phyloP scores from a whole-genome alignment of 1,284 basidiomycete species.

The Rhodotorula sp. region DNA sequence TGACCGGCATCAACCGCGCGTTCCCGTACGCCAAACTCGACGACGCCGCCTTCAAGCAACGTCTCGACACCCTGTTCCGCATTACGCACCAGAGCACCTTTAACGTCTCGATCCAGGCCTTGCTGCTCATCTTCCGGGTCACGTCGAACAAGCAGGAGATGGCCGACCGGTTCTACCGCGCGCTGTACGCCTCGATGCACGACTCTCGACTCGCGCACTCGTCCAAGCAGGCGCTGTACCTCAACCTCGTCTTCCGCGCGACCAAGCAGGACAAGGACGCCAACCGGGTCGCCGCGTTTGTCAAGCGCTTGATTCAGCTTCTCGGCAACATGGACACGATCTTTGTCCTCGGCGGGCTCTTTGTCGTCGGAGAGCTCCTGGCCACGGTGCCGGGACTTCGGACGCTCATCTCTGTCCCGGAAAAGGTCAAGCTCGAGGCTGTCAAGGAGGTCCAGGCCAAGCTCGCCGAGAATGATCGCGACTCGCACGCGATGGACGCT shows the following conservation, averaged over 20 bases:
- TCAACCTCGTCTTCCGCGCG: conserved; percentile 92
- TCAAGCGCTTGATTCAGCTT: conserved; percentile 83
- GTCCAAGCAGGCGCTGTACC: conserved; percentile 95
- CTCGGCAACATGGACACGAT: conserved; percentile 72
- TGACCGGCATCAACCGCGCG: conserved; percentile 93
- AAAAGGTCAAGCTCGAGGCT: conserved; percentile 47
- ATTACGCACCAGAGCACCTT: conserved; percentile 88
- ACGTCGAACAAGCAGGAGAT: conserved; percentile 56
- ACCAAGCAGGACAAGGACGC: conserved; percentile 72
- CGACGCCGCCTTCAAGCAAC: conserved; percentile 69
- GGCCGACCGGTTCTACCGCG: conserved; percentile 82
- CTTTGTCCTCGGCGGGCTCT: conserved; percentile 84
- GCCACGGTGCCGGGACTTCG: conserved; percentile 68
- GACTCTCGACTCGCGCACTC: conserved; percentile 78
- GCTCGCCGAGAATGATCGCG: conserved; percentile 23
- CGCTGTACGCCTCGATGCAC: conserved; percentile 82
- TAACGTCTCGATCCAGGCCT: conserved; percentile 92
- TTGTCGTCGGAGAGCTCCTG: conserved; percentile 67
- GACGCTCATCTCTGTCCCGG: conserved; percentile 59
- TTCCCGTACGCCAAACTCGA: conserved; percentile 81
- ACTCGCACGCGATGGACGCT: conserved; percentile 27
- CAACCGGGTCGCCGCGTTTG: conserved; percentile 73
- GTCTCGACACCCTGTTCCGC: conserved; percentile 90
- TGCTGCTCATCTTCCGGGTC: conserved; percentile 89
- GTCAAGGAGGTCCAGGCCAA: conserved; percentile 49